Base-by-base conservation (phyloP, 1,284 basidiomycete species). In the Polyporus tsugae region DNA sequence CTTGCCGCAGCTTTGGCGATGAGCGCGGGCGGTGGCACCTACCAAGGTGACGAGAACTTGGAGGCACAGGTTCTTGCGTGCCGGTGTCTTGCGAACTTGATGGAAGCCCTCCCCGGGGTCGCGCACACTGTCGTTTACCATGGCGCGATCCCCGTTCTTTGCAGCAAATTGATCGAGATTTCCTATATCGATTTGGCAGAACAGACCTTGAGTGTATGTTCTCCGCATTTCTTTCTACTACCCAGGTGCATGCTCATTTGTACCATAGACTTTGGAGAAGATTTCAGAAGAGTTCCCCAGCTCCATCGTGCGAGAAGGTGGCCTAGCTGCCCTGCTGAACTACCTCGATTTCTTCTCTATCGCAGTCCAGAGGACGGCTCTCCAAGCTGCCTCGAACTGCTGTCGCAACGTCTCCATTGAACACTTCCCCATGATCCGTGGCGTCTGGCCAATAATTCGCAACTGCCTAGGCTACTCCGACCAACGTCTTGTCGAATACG, bases 301-400 rank as follows among this genome's bases (percentile, higher is more conserved):
- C 69, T 90, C 96, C 13, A 97, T 98, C 74, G 95, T 98, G 22
- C 91, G 95, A 62, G 96, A 98, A 82, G 95, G 95, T 63, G 97
- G 97, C 49, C 86, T 98, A 22, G 89, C 93, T 29, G 96, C 96
- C 22, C 84, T 98, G 41, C 88, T 98, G 74, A 95, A 95, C 78
- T 98, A 93, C 81, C 90, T 98, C 72, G 96, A 98, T 78, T 98
- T 98, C 83, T 98, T 98, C 82, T 96, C 95, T 13, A 98, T 96
- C 73, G 95, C 96, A 59, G 96, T 98, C 9, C 97, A 98, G 79
- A 89, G 97, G 64, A 98, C 95, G 0, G 97, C 97, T 22, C 85
- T 98, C n/a, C 96, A 97, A 74, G 96, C 96, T 22, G 96, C 96
- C 5, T 93, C 96, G 39, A 98, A 98, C 76, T 98, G 97, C 76